Evolutionary conservation across 2,329 filamentous ascomycete genomes (phyloP).

Genomic region (Periconia sp.): DNA sequence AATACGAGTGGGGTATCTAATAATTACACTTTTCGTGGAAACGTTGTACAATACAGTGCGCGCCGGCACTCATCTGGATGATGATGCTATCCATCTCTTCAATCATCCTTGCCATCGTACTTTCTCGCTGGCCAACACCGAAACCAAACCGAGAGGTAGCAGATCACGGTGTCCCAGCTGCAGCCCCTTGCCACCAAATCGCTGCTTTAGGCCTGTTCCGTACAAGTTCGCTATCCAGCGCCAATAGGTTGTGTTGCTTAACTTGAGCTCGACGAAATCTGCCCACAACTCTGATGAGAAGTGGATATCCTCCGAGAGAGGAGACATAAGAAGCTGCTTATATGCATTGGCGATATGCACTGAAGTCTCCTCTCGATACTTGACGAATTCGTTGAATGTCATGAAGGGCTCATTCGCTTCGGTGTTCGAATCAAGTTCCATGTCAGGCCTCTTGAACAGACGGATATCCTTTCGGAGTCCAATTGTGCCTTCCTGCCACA

Average conservation of each 20-base stretch:
- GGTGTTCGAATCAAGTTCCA: slow-evolving; percentile 14
- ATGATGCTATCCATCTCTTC: neutral
- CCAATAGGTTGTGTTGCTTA: slow-evolving; percentile 44
- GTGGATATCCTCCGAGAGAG: slow-evolving; percentile 19
- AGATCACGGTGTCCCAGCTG: slow-evolving; percentile 45
- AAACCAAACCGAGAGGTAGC: slow-evolving; percentile 46
- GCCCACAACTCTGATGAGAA: slow-evolving; percentile 15
- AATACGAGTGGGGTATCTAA: neutral
- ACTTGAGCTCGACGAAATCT: slow-evolving; percentile 10
- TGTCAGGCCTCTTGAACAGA: slow-evolving; percentile 8
- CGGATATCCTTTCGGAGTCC: neutral
- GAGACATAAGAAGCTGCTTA: slow-evolving; percentile 41
- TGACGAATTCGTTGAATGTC: slow-evolving; percentile 48
- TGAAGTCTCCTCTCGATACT: slow-evolving; percentile 46
- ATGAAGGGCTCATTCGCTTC: slow-evolving; percentile 46
- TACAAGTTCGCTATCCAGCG: slow-evolving; percentile 50
- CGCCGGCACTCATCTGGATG: neutral
- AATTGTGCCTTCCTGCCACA: slow-evolving; percentile 30
- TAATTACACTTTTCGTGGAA: neutral
- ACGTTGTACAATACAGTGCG: neutral
- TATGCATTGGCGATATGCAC: slow-evolving; percentile 41
- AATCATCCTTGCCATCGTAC: slow-evolving; percentile 42
- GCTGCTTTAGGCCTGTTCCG: slow-evolving; percentile 42
- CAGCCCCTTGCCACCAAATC: slow-evolving; percentile 42
- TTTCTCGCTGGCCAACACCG: slow-evolving; percentile 41